Percentiles rank a stretch among this genome's conserved stretches.
Conservation (phyloP, 139 green algal species). For the Coccomyxa sp. region DNA sequence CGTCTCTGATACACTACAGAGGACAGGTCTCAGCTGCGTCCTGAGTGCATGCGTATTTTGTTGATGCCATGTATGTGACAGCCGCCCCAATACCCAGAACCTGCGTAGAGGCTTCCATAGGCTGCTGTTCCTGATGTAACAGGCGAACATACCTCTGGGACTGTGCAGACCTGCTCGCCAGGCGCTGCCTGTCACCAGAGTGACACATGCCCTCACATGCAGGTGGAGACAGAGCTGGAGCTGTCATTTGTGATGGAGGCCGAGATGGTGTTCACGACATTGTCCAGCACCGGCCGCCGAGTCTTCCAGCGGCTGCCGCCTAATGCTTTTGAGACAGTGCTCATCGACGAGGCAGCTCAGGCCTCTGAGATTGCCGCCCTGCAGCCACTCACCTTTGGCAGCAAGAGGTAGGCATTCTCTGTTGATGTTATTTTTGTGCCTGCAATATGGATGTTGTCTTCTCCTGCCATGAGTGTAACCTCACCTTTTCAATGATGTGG, state of each 20-base stretch:
- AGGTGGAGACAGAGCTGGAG: slow-evolving; percentile 40
- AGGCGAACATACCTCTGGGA: not conserved
- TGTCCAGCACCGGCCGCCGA: slow-evolving; percentile 63
- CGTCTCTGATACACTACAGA: no score
- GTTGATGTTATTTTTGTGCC: no score
- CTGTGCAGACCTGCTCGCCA: not conserved
- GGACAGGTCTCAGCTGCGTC: no score
- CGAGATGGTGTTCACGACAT: slow-evolving; percentile 85
- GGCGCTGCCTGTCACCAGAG: not conserved
- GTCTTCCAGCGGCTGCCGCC: slow-evolving; percentile 31
- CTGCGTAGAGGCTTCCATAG: no score
- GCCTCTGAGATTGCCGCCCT: slow-evolving; percentile 77
- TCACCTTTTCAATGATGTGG: no score
- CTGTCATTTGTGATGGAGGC: slow-evolving; percentile 47
- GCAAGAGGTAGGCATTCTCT: slow-evolving; percentile 52
- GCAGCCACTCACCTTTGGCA: slow-evolving; percentile 77
- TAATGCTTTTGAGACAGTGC: slow-evolving; percentile 40
- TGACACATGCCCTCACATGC: no score
- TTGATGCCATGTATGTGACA: no score
- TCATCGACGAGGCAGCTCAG: slow-evolving; percentile 96
- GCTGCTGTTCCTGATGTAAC: no score
- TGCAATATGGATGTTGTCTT: no score
- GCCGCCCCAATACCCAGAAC: no score
- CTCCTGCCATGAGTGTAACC: no score
- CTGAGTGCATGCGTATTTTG: no score